These are phyloP conservation scores for Ogataea pilisensis DNA, from an alignment of 805 yeast species.

Conservation along the genomic window DNA sequence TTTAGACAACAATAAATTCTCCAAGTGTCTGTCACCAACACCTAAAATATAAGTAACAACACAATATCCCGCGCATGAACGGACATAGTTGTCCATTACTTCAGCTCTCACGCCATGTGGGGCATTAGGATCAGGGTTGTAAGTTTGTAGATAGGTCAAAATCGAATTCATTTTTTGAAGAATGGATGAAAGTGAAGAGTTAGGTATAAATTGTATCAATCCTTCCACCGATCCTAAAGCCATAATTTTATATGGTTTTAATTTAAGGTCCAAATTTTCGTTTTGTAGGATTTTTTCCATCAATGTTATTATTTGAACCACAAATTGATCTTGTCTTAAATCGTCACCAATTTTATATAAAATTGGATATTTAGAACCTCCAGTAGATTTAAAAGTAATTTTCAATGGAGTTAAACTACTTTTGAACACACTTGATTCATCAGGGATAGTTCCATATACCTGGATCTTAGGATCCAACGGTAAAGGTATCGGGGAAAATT, in stretches of 20 bases:
- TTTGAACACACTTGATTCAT: constrained; percentile 82
- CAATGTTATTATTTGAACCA: constrained; percentile 85
- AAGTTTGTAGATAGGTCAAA: constrained; percentile 60
- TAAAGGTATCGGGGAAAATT: constrained; percentile 52
- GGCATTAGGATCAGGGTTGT: constrained; percentile 51
- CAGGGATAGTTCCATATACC: constrained; percentile 73
- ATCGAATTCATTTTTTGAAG: constrained; percentile 72
- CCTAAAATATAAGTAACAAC: constrained; percentile 92
- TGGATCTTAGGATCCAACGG: constrained; percentile 81
- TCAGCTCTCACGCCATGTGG: constrained; percentile 50
- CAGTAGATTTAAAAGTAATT: constrained; percentile 63
- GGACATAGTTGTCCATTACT: constrained; percentile 90
- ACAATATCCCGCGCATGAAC: constrained; percentile 97
- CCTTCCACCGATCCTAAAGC: constrained; percentile 93
- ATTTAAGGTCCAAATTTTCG: constrained; percentile 83
- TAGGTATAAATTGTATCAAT: constrained; percentile 90
- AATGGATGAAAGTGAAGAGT: constrained; percentile 80
- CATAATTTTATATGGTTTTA: constrained; percentile 84
- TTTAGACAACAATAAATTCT: constrained; percentile 70
- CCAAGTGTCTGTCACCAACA: constrained; percentile 96
- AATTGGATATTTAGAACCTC: constrained; percentile 57
- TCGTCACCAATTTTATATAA: constrained; percentile 98
- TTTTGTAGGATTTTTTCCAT: constrained; percentile 86
- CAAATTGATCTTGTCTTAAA: constrained; percentile 91
- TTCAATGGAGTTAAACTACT: constrained; percentile 87